Percentiles rank a stretch among this genome's conserved stretches.
Evolutionary conservation across 148 eudicot species (phyloP).

Genomic region (Suaeda aralocaspica): DNA sequence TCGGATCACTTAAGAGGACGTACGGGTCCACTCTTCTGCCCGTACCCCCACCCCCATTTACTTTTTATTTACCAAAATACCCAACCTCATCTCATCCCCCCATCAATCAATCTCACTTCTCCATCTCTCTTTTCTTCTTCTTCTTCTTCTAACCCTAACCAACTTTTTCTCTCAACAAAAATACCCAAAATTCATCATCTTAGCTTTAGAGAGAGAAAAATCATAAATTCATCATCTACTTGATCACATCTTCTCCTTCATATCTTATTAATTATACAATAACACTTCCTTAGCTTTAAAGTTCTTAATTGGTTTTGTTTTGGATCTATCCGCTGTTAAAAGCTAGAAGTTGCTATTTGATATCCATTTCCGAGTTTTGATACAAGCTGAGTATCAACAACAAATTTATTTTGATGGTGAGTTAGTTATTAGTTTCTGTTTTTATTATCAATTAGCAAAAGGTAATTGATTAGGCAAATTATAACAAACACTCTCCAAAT

Average conservation of each 20-base stretch:
- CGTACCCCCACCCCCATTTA: background rate
- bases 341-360: too few species aligned
- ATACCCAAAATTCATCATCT: background rate
- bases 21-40: too few species aligned
- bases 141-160: constrained; percentile 36
- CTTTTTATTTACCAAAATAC: constrained; percentile 1
- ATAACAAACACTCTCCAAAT: background rate
- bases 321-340: too few species aligned
- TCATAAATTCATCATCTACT: background rate
- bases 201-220: too few species aligned
- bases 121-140: background rate
- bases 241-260: background rate
- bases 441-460: too few species aligned
- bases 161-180: background rate
- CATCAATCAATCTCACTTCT: background rate
- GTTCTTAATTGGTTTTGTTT: too few species aligned
- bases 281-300: too few species aligned
- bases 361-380: too few species aligned
- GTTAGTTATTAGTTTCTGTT: too few species aligned
- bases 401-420: too few species aligned
- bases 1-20: background rate
- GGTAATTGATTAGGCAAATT: too few species aligned
- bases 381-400: too few species aligned
- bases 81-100: background rate
- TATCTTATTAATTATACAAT: background rate